Evolutionary conservation across 2,329 filamentous ascomycete genomes (phyloP).

Genomic region (Neonectria magnoliae): DNA sequence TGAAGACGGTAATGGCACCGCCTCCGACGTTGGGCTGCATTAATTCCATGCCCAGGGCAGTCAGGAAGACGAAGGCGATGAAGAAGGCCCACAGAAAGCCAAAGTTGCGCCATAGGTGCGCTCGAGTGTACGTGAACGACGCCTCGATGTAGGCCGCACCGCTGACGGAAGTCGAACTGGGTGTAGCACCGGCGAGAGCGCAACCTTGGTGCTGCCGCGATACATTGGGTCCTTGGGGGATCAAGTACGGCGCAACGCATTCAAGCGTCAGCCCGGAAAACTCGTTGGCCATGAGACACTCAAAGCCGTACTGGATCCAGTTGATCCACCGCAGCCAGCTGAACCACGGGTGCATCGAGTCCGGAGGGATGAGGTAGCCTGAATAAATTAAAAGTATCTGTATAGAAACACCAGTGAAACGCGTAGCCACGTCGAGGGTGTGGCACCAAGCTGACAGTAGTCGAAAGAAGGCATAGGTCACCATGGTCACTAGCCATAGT

Average conservation of each 20-base stretch:
- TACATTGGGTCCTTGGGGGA: constrained; percentile 56
- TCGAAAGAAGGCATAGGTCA: constrained; percentile 68
- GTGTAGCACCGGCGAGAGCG: constrained; percentile 57
- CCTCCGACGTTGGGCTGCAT: constrained; percentile 70
- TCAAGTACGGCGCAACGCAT: constrained; percentile 67
- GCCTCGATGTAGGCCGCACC: constrained; percentile 66
- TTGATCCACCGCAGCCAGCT: constrained; percentile 78
- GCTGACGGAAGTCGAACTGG: constrained; percentile 56
- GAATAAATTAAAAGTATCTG: constrained; percentile 75
- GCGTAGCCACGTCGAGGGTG: constrained; percentile 71
- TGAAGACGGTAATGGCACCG: constrained; percentile 69
- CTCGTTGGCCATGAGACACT: constrained; percentile 74
- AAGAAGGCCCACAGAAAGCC: constrained; percentile 81
- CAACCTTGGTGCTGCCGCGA: constrained; percentile 61
- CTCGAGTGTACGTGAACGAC: constrained; percentile 64
- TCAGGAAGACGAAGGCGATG: constrained; percentile 77
- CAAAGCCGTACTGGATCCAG: constrained; percentile 75
- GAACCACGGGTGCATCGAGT: constrained; percentile 64
- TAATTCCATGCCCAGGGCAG: constrained; percentile 74
- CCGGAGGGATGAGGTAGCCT: constrained; percentile 70
- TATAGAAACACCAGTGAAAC: constrained; percentile 65
- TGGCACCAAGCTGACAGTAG: constrained; percentile 67
- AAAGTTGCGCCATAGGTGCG: constrained; percentile 79
- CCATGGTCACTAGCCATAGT: constrained; percentile 66
- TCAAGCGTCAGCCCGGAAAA: constrained; percentile 65